Evolutionary conservation across 352 stramenopile genomes (phyloP).

Genomic region (Globisporangium ultimum): DNA sequence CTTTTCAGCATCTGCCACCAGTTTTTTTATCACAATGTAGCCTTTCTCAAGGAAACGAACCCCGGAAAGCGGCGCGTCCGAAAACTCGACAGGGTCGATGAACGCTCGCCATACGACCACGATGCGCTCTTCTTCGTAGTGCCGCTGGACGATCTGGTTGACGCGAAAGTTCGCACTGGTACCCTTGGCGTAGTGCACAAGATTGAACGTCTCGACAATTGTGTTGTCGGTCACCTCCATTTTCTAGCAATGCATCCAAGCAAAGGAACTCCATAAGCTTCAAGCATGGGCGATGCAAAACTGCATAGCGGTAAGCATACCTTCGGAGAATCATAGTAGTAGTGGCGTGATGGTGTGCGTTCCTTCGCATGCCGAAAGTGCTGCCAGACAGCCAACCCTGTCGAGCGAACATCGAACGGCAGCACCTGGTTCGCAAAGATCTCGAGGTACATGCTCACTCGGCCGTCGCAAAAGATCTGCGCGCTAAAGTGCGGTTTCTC

Average conservation of each 20-base stretch:
- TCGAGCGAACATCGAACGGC: not conserved
- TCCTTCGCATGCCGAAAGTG: slow-evolving; percentile 15
- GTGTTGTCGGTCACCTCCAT: slow-evolving; percentile 27
- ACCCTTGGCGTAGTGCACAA: slow-evolving; percentile 41
- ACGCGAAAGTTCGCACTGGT: slow-evolving; percentile 42
- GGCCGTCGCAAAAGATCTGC: not conserved
- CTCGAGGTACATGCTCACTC: slow-evolving; percentile 26
- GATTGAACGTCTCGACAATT: slow-evolving; percentile 47
- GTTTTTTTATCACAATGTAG: slow-evolving; percentile 33
- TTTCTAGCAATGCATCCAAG: not conserved
- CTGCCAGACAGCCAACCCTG: not conserved
- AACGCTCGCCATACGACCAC: slow-evolving; percentile 55
- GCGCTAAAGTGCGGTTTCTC: not conserved
- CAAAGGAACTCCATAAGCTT: not conserved
- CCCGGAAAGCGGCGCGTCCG: slow-evolving; percentile 28
- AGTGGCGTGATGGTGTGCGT: not conserved
- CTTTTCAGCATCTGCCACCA: slow-evolving; percentile 10
- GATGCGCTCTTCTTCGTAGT: slow-evolving; percentile 34
- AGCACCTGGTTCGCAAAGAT: slow-evolving; percentile 25
- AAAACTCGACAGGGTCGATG: slow-evolving; percentile 50
- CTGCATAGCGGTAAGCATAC: not conserved
- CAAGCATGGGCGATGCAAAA: not conserved
- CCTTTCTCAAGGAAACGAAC: slow-evolving; percentile 50
- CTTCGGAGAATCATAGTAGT: not conserved
- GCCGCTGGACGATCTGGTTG: slow-evolving; percentile 41